Base-by-base conservation (phyloP, 805 yeast genomes). In the Wickerhamiella cacticola region DNA sequence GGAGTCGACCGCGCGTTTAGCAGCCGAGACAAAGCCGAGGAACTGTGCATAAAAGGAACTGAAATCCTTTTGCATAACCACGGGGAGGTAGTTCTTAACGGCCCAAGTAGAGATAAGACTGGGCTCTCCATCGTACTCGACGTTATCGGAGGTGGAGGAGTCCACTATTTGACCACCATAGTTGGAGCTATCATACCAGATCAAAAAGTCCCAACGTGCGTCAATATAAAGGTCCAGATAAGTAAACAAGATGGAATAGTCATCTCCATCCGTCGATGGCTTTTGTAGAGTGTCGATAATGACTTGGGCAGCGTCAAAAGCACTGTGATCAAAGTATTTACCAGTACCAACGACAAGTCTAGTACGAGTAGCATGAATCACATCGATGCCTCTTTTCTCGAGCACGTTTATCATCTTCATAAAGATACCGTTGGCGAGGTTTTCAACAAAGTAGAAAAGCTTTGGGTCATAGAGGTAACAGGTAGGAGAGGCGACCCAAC, bases 151-250 rank as follows among this genome's bases (percentile, higher is more conserved):
- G 3, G n/a, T 13, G 3, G 18, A 28, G 10, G 16, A 33, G 24
- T 52, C 53, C 41, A 59, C 54, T 9, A 55, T 72, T 9, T 74
- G 62, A 5, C 98, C 99, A 38, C 94, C 82, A 63, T 72, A 87
- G 59, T 92, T 92, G 57, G 75, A 76, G 55, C 81, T 79, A 61
- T 92, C 96, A 94, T 89, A 83, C 97, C 96, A 94, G 1, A 92
- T 67, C 53, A 92, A 67, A n/a, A 81, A 59, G 61, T 92, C 96
- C 98, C 98, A 92, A 59, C 84, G 87, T 57, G 77, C 78, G 10
- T 69, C 72, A 36, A 89, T 80, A 18, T 68, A 66, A 53, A 92
- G 64, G 55, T 88, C 96, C 55, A 92, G 66, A 61, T 78, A 87
- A 55, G 80, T 78, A 67, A 92, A 92, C 54, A 87, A 64, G 0